phyloP scores from a whole-genome alignment of 495 filamentous ascomycete genomes.

The Apodospora peruviana region DNA sequence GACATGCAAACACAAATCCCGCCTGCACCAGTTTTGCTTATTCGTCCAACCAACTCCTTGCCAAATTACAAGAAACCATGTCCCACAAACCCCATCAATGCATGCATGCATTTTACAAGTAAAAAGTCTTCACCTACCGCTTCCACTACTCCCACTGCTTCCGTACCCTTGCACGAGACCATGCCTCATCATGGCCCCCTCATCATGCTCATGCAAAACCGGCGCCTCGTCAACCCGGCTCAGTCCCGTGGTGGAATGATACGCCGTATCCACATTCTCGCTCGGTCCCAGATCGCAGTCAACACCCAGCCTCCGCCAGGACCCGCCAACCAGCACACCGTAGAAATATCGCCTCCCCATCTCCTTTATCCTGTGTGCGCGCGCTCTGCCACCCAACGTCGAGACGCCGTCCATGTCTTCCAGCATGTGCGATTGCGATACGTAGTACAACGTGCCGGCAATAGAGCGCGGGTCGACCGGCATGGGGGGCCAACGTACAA shows the following conservation, averaged over 20 bases:
- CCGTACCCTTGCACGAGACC: too few relatives aligned
- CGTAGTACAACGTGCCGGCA: slow-evolving; percentile 28
- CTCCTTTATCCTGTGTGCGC: slow-evolving; percentile 13
- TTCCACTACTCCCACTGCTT: too few relatives aligned
- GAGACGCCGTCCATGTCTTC: slow-evolving; percentile 23
- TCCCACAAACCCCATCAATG: too few relatives aligned
- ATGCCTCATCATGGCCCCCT: too few relatives aligned
- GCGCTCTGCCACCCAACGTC: slow-evolving; percentile 9
- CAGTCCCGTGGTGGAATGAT: neutral
- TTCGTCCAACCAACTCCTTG: too few relatives aligned
- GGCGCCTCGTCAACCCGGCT: slow-evolving; percentile 5
- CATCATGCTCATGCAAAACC: neutral
- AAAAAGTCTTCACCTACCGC: too few relatives aligned
- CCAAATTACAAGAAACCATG: too few relatives aligned
- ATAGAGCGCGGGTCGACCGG: slow-evolving; percentile 29
- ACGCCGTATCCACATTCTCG: slow-evolving; percentile 12
- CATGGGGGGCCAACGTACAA: slow-evolving; percentile 28
- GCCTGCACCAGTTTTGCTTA: too few relatives aligned
- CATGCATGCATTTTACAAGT: too few relatives aligned
- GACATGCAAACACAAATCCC: too few relatives aligned
- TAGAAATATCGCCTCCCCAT: slow-evolving; percentile 26
- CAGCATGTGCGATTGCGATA: slow-evolving; percentile 21
- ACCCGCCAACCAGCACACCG: slow-evolving; percentile 17
- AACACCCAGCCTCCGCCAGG: slow-evolving; percentile 19
- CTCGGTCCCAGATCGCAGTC: slow-evolving; percentile 14